Conservation (phyloP, 78 protist species). For the Emiliania huxleyi region DNA sequence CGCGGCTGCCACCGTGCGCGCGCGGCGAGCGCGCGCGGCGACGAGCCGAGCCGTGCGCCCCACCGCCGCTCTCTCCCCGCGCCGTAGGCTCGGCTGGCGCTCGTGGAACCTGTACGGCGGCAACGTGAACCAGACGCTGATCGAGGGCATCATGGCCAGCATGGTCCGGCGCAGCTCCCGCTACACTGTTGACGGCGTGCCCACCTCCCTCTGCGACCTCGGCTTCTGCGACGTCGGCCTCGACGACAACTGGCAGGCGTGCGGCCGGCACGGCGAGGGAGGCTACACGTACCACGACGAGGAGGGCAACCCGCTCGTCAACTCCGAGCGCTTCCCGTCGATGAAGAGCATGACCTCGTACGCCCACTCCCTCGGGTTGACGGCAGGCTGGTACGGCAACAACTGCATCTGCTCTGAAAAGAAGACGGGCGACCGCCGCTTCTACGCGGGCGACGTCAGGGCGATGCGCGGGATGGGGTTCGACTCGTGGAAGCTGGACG, state of each 20-base stretch:
- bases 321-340: slow-evolving; percentile 22
- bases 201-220: slow-evolving; percentile 37
- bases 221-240: slow-evolving; percentile 56
- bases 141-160: not conserved
- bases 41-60: too few relatives aligned
- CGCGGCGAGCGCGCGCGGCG: too few relatives aligned
- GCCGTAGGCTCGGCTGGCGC: slow-evolving; percentile 62
- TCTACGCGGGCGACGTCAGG: slow-evolving; percentile 25
- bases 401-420: slow-evolving; percentile 54
- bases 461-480: not conserved
- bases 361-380: slow-evolving; percentile 36
- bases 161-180: not conserved
- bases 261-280: slow-evolving; percentile 8
- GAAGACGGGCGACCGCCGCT: not conserved
- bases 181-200: slow-evolving; percentile 11
- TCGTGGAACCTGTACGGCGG: slow-evolving; percentile 38
- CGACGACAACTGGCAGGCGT: slow-evolving; percentile 62
- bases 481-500: slow-evolving; percentile 50
- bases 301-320: slow-evolving; percentile 43
- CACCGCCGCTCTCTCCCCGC: too few relatives aligned
- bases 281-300: slow-evolving; percentile 45
- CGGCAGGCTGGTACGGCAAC: slow-evolving; percentile 56
- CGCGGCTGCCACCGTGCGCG: too few relatives aligned
- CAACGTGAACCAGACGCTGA: slow-evolving; percentile 19
- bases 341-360: slow-evolving; percentile 23